Conservation (phyloP, 2,329 filamentous ascomycete genomes). For the Nemania serpens region DNA sequence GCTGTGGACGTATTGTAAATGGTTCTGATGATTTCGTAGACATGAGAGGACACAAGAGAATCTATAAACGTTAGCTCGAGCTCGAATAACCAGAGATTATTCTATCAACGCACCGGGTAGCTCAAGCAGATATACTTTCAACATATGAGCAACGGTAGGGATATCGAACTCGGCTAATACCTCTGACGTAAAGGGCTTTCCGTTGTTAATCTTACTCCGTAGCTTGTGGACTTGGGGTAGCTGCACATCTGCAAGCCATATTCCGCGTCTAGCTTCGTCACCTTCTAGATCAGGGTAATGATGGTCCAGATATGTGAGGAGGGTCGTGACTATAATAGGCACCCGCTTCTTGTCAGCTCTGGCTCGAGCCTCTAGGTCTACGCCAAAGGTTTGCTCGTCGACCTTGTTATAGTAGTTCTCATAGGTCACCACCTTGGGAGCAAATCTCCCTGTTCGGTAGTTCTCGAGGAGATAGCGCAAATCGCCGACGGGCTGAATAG, state of each 20-base stretch:
- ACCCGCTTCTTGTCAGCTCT: slow-evolving; percentile 95
- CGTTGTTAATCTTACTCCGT: slow-evolving; percentile 82
- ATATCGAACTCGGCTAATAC: slow-evolving; percentile 88
- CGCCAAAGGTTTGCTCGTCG: slow-evolving; percentile 96
- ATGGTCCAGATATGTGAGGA: slow-evolving; percentile 93
- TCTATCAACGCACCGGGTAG: slow-evolving; percentile 72
- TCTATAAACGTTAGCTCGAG: slow-evolving; percentile 58
- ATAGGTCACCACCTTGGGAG: slow-evolving; percentile 88
- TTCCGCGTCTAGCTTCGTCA: slow-evolving; percentile 86
- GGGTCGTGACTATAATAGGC: slow-evolving; percentile 86
- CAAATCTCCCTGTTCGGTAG: slow-evolving; percentile 92
- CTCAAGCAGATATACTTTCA: slow-evolving; percentile 94
- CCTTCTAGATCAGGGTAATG: slow-evolving; percentile 98
- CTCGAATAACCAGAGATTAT: not conserved
- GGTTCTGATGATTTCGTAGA: slow-evolving; percentile 98
- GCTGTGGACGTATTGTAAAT: slow-evolving; percentile 86
- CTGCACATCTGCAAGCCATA: slow-evolving; percentile 94
- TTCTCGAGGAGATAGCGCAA: slow-evolving; percentile 94
- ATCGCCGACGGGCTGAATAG: slow-evolving; percentile 90
- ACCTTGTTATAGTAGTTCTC: slow-evolving; percentile 99
- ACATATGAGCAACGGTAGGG: slow-evolving; percentile 86
- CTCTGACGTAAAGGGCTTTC: slow-evolving; percentile 76
- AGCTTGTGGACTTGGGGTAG: slow-evolving; percentile 83
- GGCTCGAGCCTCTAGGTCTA: slow-evolving; percentile 94
- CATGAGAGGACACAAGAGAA: slow-evolving; percentile 96